phyloP scores from a whole-genome alignment of 768 basidiomycete genomes.

The Termitomyces eurrhizus region DNA sequence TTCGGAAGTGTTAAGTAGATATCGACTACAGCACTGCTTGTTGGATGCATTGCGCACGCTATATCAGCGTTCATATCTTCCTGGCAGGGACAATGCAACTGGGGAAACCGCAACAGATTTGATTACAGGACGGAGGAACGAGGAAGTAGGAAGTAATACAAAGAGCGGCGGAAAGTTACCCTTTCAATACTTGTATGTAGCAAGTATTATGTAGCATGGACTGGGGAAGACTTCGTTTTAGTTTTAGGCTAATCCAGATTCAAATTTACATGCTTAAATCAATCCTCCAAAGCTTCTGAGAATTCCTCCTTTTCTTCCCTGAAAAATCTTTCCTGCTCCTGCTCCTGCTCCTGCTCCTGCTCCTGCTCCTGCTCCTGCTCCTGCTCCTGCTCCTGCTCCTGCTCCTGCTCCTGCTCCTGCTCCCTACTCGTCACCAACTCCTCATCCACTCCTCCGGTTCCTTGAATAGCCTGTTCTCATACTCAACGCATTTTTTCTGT shows the following conservation, averaged over 20 bases:
- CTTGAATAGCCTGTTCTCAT: not conserved
- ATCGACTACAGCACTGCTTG: not conserved
- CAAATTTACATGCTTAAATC: not conserved
- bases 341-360: not conserved
- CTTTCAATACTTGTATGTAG: not conserved
- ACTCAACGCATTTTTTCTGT: not conserved
- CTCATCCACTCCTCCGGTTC: not conserved
- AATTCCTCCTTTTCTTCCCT: not conserved
- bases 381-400: not conserved
- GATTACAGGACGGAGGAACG: not conserved
- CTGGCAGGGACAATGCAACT: not conserved
- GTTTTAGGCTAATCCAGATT: not conserved
- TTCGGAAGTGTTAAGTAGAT: not conserved
- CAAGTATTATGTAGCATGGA: not conserved
- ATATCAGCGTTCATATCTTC: not conserved
- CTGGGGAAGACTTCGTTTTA: not conserved
- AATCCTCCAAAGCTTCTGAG: not conserved
- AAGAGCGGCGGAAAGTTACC: not conserved
- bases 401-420: not conserved
- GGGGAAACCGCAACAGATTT: not conserved
- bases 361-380: not conserved
- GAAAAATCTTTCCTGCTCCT: not conserved
- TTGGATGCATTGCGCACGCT: not conserved
- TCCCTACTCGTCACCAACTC: not conserved
- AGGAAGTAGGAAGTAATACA: not conserved